Conservation (phyloP, 129 eudicot genomes). For the Helianthus tuberosus region DNA sequence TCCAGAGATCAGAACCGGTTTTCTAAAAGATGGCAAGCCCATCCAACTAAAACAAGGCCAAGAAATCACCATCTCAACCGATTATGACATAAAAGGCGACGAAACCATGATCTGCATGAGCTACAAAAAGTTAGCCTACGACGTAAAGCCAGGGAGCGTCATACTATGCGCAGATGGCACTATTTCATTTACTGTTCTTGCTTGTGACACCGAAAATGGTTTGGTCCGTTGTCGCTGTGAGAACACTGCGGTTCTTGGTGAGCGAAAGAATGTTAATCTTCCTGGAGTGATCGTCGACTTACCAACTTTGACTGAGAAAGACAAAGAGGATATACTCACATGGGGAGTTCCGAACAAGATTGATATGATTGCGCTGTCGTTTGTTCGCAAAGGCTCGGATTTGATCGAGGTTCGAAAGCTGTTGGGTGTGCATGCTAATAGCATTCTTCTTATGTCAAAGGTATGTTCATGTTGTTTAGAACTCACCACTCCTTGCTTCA, state of each 20-base stretch:
- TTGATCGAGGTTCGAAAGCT: constrained; percentile 63
- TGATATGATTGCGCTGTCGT: constrained; percentile 75
- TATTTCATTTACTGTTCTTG: constrained; percentile 46
- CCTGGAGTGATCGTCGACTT: constrained; percentile 73
- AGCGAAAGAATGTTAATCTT: constrained; percentile 61
- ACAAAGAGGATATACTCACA: constrained; percentile 64
- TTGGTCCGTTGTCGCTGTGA: constrained; percentile 58
- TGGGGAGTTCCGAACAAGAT: constrained; percentile 85
- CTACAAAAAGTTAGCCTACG: constrained; percentile 65
- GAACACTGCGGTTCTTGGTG: constrained; percentile 62
- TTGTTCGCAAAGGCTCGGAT: constrained; percentile 81
- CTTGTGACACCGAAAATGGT: constrained; percentile 55
- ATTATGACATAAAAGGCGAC: constrained; percentile 54
- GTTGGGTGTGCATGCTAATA: constrained; percentile 61
- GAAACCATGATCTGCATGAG: constrained; percentile 54
- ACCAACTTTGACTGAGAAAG: constrained; percentile 74
- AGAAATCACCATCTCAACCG: constrained; percentile 58
- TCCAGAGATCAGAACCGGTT: constrained; percentile 68
- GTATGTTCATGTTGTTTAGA: constrained; percentile 21
- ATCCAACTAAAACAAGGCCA: constrained; percentile 47
- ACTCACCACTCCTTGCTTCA: neutral
- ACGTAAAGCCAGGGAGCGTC: constrained; percentile 49
- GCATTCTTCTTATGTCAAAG: constrained; percentile 77
- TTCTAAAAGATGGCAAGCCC: constrained; percentile 57
- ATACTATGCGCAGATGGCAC: constrained; percentile 64